A percentile compares a stretch with the other conserved stretches of the same genome.
phyloP scores from a whole-genome alignment of 768 basidiomycete species.

The Kwoniella botswanensis region DNA sequence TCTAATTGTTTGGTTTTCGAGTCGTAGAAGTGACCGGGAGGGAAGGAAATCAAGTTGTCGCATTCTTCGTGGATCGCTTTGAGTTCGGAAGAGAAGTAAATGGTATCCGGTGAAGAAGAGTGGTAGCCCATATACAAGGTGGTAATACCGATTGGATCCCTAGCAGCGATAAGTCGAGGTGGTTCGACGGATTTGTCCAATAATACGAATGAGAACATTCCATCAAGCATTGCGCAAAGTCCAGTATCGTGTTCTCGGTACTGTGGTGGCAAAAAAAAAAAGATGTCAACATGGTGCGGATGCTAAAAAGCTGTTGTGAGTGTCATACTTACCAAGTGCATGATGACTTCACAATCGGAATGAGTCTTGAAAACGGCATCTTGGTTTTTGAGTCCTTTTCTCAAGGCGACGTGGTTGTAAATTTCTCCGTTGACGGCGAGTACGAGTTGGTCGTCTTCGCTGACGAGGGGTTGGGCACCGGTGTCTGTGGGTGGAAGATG shows the following conservation, averaged over 20 bases:
- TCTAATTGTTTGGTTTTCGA: constrained; percentile 75
- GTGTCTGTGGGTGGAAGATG: constrained; percentile 68
- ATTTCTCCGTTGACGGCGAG: constrained; percentile 98
- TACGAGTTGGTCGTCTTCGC: constrained; percentile 78
- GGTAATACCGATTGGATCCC: constrained; percentile 96
- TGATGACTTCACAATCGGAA: constrained; percentile 96
- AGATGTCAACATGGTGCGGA: too few species aligned
- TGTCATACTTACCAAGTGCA: constrained; percentile 73
- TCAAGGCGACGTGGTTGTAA: constrained; percentile 90
- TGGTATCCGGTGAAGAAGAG: constrained; percentile 76
- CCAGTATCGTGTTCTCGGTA: constrained; percentile 80
- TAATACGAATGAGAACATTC: constrained; percentile 98
- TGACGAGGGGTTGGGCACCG: constrained; percentile 91
- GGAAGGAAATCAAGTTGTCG: constrained; percentile 92
- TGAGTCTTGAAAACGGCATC: constrained; percentile 87
- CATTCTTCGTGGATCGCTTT: constrained; percentile 90
- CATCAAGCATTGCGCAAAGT: constrained; percentile 82
- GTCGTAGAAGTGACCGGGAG: constrained; percentile 96
- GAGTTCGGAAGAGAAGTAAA: constrained; percentile 95
- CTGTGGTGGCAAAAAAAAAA: constrained; percentile 60
- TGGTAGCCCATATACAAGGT: constrained; percentile 98
- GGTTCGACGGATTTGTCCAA: constrained; percentile 91
- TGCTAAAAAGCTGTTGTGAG: too few species aligned
- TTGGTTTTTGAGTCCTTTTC: constrained; percentile 67
- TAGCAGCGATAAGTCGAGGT: constrained; percentile 88